Base-by-base conservation (phyloP, 495 filamentous ascomycete genomes). In the Aspergillus funiculosus region DNA sequence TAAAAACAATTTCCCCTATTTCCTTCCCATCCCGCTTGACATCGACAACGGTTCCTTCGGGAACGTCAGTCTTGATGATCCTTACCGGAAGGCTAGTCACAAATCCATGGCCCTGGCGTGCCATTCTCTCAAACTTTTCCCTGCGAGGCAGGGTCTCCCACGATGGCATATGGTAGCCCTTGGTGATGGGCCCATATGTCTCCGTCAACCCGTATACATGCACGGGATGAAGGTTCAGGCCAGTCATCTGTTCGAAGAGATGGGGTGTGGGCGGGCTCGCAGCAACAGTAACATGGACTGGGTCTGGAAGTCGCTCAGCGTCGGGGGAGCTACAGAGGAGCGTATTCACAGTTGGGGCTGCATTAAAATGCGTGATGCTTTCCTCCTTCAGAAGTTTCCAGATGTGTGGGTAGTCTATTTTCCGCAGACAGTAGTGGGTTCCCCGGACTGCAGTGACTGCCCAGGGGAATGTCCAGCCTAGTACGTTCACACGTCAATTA, bases 141-240 rank as follows among this genome's bases (percentile, higher is more conserved):
- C 82, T 77, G 6, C 59, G 37, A 0, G 83, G 74, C 1, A 97
- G 67, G 0, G 53, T 53, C 5, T 91, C 82, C 92, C 92, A 98
- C 11, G 74, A 69, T 0, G 89, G 87, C 62, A 97, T 71, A 43
- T 82, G 71, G 56, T 98, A 98, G 2, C 89, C 86, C 57, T 92
- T 94, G 10, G 91, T 97, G 43, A 96, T 94, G 7, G 92, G 92
- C 0, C 92, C 92, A 55, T 97, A 97, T 1, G 90, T 95, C 65
- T 96, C 90, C 1, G 91, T 95, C 64, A 97, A 64, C 8, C 92
- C 92, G 62, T 97, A 97, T 6, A 94, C 87, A 62, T 98, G 92
- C 8, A 97, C 89, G 1, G 92, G 94, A 29, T 84, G 73, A 30
- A 98, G 75, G 54, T 97, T 97, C 9, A 97, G 66, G 15, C 77